These are phyloP conservation scores for Nematodospora valgi DNA, from an alignment of 805 yeast species.

Conservation along the genomic window DNA sequence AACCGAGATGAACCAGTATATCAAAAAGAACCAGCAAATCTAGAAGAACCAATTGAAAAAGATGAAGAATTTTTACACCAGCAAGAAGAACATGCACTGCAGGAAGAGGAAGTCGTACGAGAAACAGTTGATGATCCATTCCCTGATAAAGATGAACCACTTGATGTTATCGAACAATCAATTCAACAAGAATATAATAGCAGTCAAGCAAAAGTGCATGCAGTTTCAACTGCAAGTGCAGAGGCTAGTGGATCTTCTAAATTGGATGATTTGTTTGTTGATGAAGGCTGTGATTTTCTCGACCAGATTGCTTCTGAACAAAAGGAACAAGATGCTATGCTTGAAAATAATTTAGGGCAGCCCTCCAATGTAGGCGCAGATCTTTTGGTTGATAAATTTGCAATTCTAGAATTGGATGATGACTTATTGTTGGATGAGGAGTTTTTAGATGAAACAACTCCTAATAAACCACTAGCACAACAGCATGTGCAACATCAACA, in stretches of 20 bases:
- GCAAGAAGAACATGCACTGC: conserved; percentile 1
- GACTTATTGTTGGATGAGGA: conserved; percentile 34
- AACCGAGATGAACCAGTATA: background rate
- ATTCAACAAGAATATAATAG: no score
- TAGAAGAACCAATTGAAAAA: background rate
- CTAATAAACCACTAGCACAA: conserved; percentile 7
- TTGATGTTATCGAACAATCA: no score
- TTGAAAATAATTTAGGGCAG: conserved; percentile 5
- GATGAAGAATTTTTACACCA: background rate
- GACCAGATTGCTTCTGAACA: conserved; percentile 11
- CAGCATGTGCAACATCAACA: conserved; percentile 1
- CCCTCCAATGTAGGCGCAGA: conserved; percentile 8
- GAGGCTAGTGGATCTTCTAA: no score
- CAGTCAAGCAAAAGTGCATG: no score
- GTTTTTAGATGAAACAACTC: conserved; percentile 30
- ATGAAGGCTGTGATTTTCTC: conserved; percentile 17
- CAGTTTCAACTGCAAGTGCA: no score
- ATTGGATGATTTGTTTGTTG: conserved; percentile 11
- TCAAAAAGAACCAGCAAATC: background rate
- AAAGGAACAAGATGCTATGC: background rate
- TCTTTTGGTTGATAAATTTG: conserved; percentile 10
- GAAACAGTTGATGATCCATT: no score
- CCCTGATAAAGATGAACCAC: no score
- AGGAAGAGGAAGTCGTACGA: conserved; percentile 1
- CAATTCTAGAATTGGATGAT: conserved; percentile 24